Evolutionary conservation across 2,329 filamentous ascomycete species (phyloP).

Genomic region (Diaporthe destruens): DNA sequence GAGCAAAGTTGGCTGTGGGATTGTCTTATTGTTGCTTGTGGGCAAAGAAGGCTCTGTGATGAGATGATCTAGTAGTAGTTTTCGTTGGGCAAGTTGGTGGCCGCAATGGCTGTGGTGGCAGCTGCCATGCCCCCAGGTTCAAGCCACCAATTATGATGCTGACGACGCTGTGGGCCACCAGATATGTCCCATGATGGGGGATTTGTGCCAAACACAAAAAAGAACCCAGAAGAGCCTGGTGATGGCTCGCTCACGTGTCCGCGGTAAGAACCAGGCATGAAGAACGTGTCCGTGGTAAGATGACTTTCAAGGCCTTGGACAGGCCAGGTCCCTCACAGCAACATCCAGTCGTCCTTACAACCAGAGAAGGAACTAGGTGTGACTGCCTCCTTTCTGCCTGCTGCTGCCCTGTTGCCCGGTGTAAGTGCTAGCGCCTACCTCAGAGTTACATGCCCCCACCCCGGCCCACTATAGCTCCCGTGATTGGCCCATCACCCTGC

Average conservation of each 20-base stretch:
- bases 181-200: background rate
- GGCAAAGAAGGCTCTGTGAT: background rate
- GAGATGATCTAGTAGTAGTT: background rate
- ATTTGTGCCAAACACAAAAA: background rate
- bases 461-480: conserved; percentile 12
- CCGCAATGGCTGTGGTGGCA: background rate
- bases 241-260: too few species aligned
- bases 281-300: too few species aligned
- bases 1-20: background rate
- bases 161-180: background rate
- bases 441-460: conserved; percentile 18
- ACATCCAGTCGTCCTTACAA: background rate
- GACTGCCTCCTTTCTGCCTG: background rate
- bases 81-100: background rate
- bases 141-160: conserved; percentile 7
- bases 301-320: background rate
- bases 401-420: conserved; percentile 23
- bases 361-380: background rate
- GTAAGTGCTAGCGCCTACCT: conserved; percentile 29
- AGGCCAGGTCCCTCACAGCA: background rate
- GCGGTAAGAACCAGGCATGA: too few species aligned
- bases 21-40: conserved; percentile 11
- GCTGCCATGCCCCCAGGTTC: background rate
- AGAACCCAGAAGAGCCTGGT: too few species aligned
- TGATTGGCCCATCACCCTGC: conserved; percentile 15